A percentile compares a stretch with the other conserved stretches of the same genome.
Evolutionary conservation across 345 rosid genomes (phyloP).

Genomic region (Citrus inodora): DNA sequence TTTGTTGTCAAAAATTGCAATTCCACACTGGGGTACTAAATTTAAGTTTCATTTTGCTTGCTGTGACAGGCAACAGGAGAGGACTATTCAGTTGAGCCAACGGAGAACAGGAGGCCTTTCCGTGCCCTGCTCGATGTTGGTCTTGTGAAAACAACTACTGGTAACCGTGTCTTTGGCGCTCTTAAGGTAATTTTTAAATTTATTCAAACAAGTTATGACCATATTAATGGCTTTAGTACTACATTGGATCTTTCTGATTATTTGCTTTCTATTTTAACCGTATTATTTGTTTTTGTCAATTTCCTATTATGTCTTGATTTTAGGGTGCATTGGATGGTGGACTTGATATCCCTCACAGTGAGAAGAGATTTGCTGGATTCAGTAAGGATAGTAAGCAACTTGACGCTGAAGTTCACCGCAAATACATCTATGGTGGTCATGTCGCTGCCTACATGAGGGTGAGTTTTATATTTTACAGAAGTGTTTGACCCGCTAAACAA

Average conservation of each 20-base stretch:
- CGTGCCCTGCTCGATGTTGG: slow-evolving; percentile 86
- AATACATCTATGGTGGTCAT: slow-evolving; percentile 70
- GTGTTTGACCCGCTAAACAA: not conserved
- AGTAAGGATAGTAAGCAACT: slow-evolving; percentile 58
- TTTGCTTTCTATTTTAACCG: not conserved
- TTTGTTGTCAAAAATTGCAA: not conserved
- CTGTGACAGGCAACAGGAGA: slow-evolving; percentile 58
- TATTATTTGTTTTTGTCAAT: not conserved
- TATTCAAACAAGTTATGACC: not conserved
- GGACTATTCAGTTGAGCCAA: slow-evolving; percentile 67
- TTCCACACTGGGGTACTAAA: not conserved
- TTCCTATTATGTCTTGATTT: not conserved
- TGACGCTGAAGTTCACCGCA: slow-evolving; percentile 62
- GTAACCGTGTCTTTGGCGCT: slow-evolving; percentile 75
- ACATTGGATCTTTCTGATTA: not conserved
- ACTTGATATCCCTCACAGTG: slow-evolving; percentile 75
- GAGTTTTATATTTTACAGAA: not conserved
- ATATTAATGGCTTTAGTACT: not conserved
- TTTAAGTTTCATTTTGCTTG: not conserved
- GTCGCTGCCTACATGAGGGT: slow-evolving; percentile 71
- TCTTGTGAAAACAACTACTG: slow-evolving; percentile 66
- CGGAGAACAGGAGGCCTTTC: slow-evolving; percentile 70
- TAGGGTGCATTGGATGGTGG: slow-evolving; percentile 81
- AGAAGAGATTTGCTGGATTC: slow-evolving; percentile 74
- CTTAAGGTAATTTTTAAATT: slow-evolving; percentile 45